A percentile compares a stretch with the other conserved stretches of the same genome.
Evolutionary conservation across 768 basidiomycete genomes (phyloP).

Genomic region (Favolaschia claudopus): DNA sequence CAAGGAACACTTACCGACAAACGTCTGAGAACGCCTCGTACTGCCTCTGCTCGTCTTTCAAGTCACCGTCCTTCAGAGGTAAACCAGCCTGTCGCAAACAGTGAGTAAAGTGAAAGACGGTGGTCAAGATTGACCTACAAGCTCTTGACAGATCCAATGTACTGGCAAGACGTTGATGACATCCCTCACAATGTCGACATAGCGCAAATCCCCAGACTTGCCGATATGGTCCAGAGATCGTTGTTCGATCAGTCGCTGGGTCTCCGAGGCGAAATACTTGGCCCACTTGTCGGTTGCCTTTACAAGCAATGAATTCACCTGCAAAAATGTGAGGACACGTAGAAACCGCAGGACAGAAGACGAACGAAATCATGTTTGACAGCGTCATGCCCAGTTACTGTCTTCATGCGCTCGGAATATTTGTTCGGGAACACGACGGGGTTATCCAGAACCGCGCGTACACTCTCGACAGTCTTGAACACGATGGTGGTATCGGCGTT

Average conservation of each 20-base stretch:
- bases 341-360: not conserved
- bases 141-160: constrained; percentile 63
- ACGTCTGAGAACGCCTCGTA: constrained; percentile 55
- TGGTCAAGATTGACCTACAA: constrained; percentile 50
- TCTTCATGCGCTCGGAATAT: constrained; percentile 42
- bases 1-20: constrained; percentile 49
- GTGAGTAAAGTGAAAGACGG: not conserved
- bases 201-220: constrained; percentile 23
- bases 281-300: constrained; percentile 4
- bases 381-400: constrained; percentile 30
- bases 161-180: constrained; percentile 71
- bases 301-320: constrained; percentile 2
- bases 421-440: constrained; percentile 38
- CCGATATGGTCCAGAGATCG: constrained; percentile 15
- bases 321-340: not conserved
- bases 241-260: constrained; percentile 11
- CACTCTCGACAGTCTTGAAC: constrained; percentile 42
- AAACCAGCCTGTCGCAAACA: constrained; percentile 49
- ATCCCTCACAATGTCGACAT: constrained; percentile 69
- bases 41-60: constrained; percentile 47
- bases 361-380: constrained; percentile 33
- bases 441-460: constrained; percentile 42
- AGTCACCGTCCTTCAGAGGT: constrained; percentile 44
- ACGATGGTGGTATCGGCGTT: constrained; percentile 28
- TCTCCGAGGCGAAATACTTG: constrained; percentile 12